phyloP scores from a whole-genome alignment of 2,329 filamentous ascomycete genomes.

The Talaromyces rugulosus region DNA sequence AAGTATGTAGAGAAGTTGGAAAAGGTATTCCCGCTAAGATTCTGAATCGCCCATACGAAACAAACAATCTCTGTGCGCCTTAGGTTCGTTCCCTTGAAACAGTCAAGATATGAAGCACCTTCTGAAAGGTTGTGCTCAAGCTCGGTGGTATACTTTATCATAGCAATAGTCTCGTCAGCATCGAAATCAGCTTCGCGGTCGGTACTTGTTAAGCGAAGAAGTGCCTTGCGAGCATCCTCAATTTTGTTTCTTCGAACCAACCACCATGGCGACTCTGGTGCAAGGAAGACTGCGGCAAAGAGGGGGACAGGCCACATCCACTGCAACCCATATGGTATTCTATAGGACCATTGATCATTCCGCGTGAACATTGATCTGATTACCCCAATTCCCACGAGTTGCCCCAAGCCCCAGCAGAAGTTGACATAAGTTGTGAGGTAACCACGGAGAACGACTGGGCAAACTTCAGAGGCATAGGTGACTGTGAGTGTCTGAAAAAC shows the following conservation, averaged over 20 bases:
- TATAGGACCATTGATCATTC: conserved; percentile 48
- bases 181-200: conserved; percentile 64
- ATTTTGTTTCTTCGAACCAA: conserved; percentile 44
- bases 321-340: conserved; percentile 49
- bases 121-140: conserved; percentile 60
- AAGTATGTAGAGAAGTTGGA: conserved; percentile 62
- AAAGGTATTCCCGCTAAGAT: conserved; percentile 60
- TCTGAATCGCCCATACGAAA: conserved; percentile 62
- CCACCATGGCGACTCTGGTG: conserved; percentile 52
- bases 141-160: conserved; percentile 87
- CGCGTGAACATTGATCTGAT: conserved; percentile 45
- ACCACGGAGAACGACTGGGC: conserved; percentile 40
- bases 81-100: conserved; percentile 73
- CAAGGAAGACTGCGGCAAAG: conserved; percentile 42
- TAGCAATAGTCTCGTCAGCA: conserved; percentile 76
- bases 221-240: conserved; percentile 41
- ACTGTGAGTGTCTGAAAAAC: conserved; percentile 47
- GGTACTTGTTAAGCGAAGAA: conserved; percentile 42
- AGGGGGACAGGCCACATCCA: conserved; percentile 53
- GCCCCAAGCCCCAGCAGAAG: conserved; percentile 46
- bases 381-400: conserved; percentile 48
- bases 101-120: conserved; percentile 73
- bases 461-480: conserved; percentile 45
- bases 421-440: conserved; percentile 46
- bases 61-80: conserved; percentile 71